These are phyloP conservation scores for Lantana camara DNA, from an alignment of 257 asterid species.

Conservation along the genomic window DNA sequence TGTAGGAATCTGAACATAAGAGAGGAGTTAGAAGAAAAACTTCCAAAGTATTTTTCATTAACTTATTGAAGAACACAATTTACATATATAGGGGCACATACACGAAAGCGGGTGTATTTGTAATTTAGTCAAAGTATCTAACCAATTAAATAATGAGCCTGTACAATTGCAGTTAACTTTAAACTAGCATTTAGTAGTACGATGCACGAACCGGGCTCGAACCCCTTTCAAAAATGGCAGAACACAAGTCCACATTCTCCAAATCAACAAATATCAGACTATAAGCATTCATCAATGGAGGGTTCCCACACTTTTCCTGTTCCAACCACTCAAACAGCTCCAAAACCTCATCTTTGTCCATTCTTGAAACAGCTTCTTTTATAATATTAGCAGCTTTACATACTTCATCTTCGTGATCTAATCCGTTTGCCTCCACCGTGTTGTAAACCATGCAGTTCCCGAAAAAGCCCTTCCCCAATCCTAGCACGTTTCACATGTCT, in stretches of 20 bases:
- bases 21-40: no score
- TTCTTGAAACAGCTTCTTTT: conserved; percentile 26
- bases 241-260: conserved; percentile 39
- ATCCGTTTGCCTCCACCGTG: conserved; percentile 36
- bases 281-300: conserved; percentile 34
- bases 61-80: no score
- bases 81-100: no score
- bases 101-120: no score
- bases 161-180: no score
- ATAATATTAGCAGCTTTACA: conserved; percentile 42
- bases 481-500: conserved; percentile 42
- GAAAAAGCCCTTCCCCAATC: conserved; percentile 44
- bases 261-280: conserved; percentile 43
- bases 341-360: conserved; percentile 39
- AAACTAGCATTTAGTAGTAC: no score
- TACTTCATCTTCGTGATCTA: conserved; percentile 24
- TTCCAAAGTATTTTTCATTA: no score
- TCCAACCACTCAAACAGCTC: conserved; percentile 58
- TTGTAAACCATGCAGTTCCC: conserved; percentile 57
- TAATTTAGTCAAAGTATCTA: no score
- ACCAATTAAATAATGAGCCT: no score
- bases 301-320: conserved; percentile 22
- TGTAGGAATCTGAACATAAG: no score
- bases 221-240: conserved; percentile 42
- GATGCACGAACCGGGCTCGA: conserved; percentile 41